A percentile compares a stretch with the other conserved stretches of the same genome.
Evolutionary conservation across 129 eudicot species (phyloP).

Genomic region (Deinandra increscens): DNA sequence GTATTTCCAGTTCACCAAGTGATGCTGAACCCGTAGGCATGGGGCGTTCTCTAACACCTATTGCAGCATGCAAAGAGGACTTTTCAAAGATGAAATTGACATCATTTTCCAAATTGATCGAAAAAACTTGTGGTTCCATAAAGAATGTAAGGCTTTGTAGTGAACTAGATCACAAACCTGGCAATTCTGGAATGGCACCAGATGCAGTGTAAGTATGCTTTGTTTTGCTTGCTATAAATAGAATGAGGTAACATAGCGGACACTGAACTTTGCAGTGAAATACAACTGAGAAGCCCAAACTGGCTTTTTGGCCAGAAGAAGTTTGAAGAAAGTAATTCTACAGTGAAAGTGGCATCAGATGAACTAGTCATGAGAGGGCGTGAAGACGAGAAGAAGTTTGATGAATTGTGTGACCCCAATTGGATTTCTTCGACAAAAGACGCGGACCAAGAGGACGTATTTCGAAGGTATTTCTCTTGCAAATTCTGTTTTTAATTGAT

Average conservation of each 20-base stretch:
- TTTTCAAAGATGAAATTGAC: constrained; percentile 79
- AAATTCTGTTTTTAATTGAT: constrained; percentile 5
- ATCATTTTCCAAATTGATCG: constrained; percentile 77
- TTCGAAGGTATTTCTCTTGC: constrained; percentile 49
- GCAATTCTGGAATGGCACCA: constrained; percentile 89
- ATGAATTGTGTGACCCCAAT: constrained; percentile 52
- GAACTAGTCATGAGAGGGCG: constrained; percentile 44
- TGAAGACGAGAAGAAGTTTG: constrained; percentile 43
- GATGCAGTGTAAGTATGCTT: constrained; percentile 83
- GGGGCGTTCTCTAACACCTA: constrained; percentile 52
- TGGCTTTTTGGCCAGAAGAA: constrained; percentile 98
- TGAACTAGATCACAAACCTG: constrained; percentile 71
- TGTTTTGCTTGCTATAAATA: neutral
- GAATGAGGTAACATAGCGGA: neutral
- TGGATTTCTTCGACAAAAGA: constrained; percentile 59
- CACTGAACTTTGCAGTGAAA: constrained; percentile 58
- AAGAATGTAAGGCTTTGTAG: constrained; percentile 75
- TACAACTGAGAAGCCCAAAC: constrained; percentile 94
- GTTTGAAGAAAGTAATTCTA: constrained; percentile 48
- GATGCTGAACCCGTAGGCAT: constrained; percentile 44
- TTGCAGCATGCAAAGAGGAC: constrained; percentile 89
- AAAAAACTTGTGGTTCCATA: constrained; percentile 71
- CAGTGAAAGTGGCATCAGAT: constrained; percentile 45
- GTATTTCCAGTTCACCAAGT: constrained; percentile 45
- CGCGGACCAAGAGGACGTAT: constrained; percentile 67